phyloP scores from a whole-genome alignment of 2,329 filamentous ascomycete species.

The Penicillium sp. region DNA sequence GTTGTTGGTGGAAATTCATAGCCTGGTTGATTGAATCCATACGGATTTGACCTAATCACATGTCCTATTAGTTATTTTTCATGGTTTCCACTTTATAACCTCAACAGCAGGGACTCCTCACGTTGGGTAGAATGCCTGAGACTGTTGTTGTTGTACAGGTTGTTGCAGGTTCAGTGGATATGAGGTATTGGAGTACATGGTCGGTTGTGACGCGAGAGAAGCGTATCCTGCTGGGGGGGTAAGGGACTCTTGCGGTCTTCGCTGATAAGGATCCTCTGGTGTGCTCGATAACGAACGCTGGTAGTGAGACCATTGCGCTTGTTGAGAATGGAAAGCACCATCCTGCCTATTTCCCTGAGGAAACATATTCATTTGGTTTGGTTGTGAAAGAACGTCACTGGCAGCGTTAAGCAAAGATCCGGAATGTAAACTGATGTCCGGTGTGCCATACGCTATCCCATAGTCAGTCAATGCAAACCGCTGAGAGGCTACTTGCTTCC shows the following conservation, averaged over 20 bases:
- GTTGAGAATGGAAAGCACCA: slow-evolving; percentile 21
- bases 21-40: slow-evolving; percentile 30
- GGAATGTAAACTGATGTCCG: slow-evolving; percentile 11
- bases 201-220: slow-evolving; percentile 11
- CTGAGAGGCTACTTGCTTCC: neutral
- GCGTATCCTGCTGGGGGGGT: slow-evolving; percentile 9
- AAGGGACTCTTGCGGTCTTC: slow-evolving; percentile 9
- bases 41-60: slow-evolving; percentile 25
- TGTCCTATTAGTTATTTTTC: slow-evolving; percentile 13
- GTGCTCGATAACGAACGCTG: slow-evolving; percentile 10
- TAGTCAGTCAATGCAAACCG: neutral
- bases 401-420: slow-evolving; percentile 26
- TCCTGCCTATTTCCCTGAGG: slow-evolving; percentile 19
- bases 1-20: slow-evolving; percentile 32
- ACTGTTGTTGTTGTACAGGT: slow-evolving; percentile 16
- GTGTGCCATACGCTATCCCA: slow-evolving; percentile 4
- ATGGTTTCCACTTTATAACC: neutral
- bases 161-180: slow-evolving; percentile 19
- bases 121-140: slow-evolving; percentile 23
- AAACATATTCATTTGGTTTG: slow-evolving; percentile 25
- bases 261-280: slow-evolving; percentile 12
- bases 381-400: slow-evolving; percentile 23
- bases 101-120: slow-evolving; percentile 17
- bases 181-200: slow-evolving; percentile 17
- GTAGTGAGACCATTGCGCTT: slow-evolving; percentile 19